Evolutionary conservation across 768 basidiomycete species (phyloP), one percentile per base, ranked within the genome.

Genomic region (Suillus discolor): DNA sequence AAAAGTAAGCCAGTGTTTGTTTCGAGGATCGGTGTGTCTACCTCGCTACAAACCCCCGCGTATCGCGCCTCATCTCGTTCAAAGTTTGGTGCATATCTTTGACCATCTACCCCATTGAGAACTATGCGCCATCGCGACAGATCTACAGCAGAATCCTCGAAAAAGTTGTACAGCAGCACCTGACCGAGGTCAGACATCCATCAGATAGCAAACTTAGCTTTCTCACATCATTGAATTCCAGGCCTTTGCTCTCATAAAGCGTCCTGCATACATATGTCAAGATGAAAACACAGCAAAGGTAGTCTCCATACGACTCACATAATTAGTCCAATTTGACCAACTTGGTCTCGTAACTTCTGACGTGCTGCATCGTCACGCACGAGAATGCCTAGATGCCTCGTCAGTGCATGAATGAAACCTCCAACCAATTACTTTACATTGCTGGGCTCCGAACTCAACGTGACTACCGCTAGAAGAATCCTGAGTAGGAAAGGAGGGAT

Each of bases 81-180:
- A 65, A 87, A 89, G 7, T 72, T 71, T 0, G 88, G 87, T 18
- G 79, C 81, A 6, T 71, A 63, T 34, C 66, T 61, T 28, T 66
- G 62, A n/a, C 74, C 71, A 36, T 78, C 71, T 0, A 81, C 61
- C 1, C 73, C 78, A 61, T 85, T 84, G 6, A 88, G 71, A 6
- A 90, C 75, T 1, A 89, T 78, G 9, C 87, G 78, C 90, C 90
- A 92, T 57, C 87, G 85, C 0, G 83, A 73, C 1, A 71, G 64
- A 45, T 82, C 82, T 1, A 84, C 74, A 0, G 71, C 68, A 0
- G 91, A 92, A 68, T 90, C 88, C 36, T 84, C 81, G 68, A 92
- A 93, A 74, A 92, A 92, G 68, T 92, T 87, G 70, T 88, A 92
- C 13, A 92, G 70, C 3, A 92, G 78, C 6, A 93, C 90, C 90